Evolutionary conservation across 176 grass and related monocot genomes (phyloP), one percentile per base, ranked within the genome.

Genomic region (Carex pumila): DNA sequence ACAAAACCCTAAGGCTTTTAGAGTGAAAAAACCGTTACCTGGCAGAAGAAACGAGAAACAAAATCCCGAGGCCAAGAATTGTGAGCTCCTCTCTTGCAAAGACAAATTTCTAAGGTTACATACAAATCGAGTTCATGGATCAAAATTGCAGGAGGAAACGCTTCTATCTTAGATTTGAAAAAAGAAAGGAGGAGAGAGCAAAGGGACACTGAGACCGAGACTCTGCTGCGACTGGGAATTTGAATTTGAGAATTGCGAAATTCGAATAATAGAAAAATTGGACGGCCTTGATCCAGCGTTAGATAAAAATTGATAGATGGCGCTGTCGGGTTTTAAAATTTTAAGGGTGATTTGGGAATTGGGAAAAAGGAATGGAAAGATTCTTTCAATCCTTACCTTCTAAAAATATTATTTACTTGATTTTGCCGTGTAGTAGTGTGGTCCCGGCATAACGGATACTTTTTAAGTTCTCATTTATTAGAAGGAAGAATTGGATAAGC

Each of bases 271-370:
- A 63, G n/a, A 76, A 45, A 10, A 81, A 63, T 13, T 43, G 57
- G 58, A 61, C 54, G 79, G 79, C 45, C 53, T 12, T 11, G 79
- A 81, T 81, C 12, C 61, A 30, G 7, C 58, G 56, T 5, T 80
- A 19, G 78, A 37, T 37, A 31, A 10, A 60, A 64, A 9, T 19
- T 82, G 60, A 65, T 22, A 31, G 80, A 82, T 82, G 39, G 59
- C 80, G 80, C 80, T 66, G 80, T 82, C 12, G 41, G 60, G 21
- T 66, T 82, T 82, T 82, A 29, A 81, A 81, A 66, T 67, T 82
- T 65, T 22, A 12, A 30, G 34, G 80, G 80, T 19, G 18, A 18
- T 67, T 82, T 53, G 5, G 21, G 80, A 49, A 82, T 82, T 67
- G 12, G 13, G 80, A 49, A 82, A 80, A 79, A 54, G 39, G 49